A percentile compares a stretch with the other conserved stretches of the same genome.
phyloP scores from a whole-genome alignment of 495 filamentous ascomycete genomes.

The Neurospora sp. region DNA sequence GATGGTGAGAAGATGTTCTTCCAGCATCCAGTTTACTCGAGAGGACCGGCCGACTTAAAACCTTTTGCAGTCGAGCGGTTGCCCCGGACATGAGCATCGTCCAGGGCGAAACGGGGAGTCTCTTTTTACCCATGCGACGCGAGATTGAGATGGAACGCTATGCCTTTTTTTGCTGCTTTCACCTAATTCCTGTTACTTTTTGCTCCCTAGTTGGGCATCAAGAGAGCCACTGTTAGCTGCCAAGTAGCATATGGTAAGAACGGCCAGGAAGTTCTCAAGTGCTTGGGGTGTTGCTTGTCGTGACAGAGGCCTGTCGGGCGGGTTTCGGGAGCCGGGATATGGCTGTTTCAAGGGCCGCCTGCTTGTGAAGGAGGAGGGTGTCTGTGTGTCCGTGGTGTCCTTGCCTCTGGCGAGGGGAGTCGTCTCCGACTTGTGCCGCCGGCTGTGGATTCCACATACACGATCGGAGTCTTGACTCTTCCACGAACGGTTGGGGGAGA shows the following conservation, averaged over 20 bases:
- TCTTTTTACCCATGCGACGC: background rate
- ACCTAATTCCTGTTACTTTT: background rate
- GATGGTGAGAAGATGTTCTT: background rate
- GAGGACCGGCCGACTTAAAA: background rate
- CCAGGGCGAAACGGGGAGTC: background rate
- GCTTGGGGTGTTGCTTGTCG: background rate
- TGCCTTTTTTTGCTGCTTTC: background rate
- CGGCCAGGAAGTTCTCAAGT: background rate
- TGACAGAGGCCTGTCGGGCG: background rate
- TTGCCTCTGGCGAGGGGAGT: background rate
- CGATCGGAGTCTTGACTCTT: background rate
- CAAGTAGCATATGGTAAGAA: background rate
- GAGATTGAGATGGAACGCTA: background rate
- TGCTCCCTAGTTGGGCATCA: background rate
- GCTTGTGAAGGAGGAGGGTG: background rate
- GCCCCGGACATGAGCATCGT: background rate
- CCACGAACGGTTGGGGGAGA: background rate
- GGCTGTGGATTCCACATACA: background rate
- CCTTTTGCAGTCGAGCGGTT: background rate
- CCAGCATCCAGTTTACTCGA: background rate
- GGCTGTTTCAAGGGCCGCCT: background rate
- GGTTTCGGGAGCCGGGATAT: background rate
- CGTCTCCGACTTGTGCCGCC: background rate
- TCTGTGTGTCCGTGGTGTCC: background rate
- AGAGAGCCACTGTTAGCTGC: background rate